These are phyloP conservation scores for Ambrosia hybrid DNA, from an alignment of 140 eudicot species.

Conservation along the genomic window DNA sequence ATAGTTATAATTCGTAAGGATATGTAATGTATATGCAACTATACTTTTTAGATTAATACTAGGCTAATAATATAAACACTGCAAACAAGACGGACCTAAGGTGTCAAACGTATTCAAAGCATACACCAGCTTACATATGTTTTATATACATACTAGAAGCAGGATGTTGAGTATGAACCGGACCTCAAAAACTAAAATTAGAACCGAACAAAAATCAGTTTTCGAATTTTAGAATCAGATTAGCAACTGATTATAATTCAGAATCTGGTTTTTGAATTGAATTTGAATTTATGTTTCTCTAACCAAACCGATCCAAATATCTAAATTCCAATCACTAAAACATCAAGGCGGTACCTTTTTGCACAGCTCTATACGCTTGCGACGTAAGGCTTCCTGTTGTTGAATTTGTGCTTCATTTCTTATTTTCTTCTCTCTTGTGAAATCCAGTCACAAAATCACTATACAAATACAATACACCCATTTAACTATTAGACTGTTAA, in stretches of 20 bases:
- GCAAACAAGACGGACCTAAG: not conserved
- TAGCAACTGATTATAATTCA: no score
- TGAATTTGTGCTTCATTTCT: conserved; percentile 79
- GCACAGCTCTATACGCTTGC: conserved; percentile 80
- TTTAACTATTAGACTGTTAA: not conserved
- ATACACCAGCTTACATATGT: no score
- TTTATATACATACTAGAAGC: no score
- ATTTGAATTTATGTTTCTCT: no score
- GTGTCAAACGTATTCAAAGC: not conserved
- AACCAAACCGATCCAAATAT: not conserved
- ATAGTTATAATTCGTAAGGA: not conserved
- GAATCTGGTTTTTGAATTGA: no score
- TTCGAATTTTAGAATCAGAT: no score
- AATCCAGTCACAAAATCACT: conserved; percentile 92
- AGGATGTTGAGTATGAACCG: no score
- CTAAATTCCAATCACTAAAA: no score
- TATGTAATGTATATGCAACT: not conserved
- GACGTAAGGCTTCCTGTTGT: conserved; percentile 63
- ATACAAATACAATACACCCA: conserved; percentile 14
- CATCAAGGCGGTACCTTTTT: conserved; percentile 53
- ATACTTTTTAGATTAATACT: not conserved
- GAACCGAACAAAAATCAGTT: no score
- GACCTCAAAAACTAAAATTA: no score
- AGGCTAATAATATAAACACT: not conserved
- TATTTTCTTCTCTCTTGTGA: conserved; percentile 97